A percentile compares a stretch with the other conserved stretches of the same genome.
phyloP scores from a whole-genome alignment of 805 yeast species.

The Sporopachydermia lactativora region DNA sequence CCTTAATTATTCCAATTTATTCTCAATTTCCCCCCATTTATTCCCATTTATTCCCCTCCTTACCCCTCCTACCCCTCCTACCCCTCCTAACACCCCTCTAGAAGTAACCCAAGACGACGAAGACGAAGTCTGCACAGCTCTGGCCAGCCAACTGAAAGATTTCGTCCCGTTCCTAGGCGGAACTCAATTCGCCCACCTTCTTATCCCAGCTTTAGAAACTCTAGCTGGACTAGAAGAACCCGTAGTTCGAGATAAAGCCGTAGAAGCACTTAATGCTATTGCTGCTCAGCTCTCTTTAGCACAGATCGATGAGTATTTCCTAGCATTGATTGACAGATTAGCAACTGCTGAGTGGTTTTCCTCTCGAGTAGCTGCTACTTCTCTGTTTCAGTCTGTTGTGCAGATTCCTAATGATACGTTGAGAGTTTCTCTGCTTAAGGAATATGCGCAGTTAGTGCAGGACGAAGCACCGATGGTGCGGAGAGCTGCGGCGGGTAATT shows the following conservation, averaged over 20 bases:
- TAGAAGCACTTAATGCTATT: conserved; percentile 64
- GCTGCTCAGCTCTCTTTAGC: conserved; percentile 38
- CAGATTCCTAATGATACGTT: conserved; percentile 28
- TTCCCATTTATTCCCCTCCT: too few relatives aligned
- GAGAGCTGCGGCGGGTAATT: conserved; percentile 78
- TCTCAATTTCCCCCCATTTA: too few relatives aligned
- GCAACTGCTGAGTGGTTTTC: conserved; percentile 92
- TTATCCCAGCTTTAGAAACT: conserved; percentile 58
- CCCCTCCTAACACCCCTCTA: too few relatives aligned
- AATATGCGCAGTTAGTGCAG: conserved; percentile 56
- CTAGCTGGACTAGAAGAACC: conserved; percentile 94
- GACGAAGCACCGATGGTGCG: conserved; percentile 98
- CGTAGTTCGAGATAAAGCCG: conserved; percentile 87
- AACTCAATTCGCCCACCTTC: conserved; percentile 37
- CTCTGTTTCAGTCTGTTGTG: conserved; percentile 62
- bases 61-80: too few relatives aligned
- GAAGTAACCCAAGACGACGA: conserved; percentile 90
- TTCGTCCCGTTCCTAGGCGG: conserved; percentile 91
- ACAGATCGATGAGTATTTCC: conserved; percentile 45
- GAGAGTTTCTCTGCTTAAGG: conserved; percentile 47
- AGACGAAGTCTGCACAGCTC: conserved; percentile 90
- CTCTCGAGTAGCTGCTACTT: conserved; percentile 81
- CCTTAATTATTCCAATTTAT: too few relatives aligned
- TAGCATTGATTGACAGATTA: conserved; percentile 65
- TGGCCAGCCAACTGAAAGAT: conserved; percentile 80